These are phyloP conservation scores for Chytridium lagenaria DNA, from an alignment of 371 early-diverging fungal genomes.

Conservation along the genomic window DNA sequence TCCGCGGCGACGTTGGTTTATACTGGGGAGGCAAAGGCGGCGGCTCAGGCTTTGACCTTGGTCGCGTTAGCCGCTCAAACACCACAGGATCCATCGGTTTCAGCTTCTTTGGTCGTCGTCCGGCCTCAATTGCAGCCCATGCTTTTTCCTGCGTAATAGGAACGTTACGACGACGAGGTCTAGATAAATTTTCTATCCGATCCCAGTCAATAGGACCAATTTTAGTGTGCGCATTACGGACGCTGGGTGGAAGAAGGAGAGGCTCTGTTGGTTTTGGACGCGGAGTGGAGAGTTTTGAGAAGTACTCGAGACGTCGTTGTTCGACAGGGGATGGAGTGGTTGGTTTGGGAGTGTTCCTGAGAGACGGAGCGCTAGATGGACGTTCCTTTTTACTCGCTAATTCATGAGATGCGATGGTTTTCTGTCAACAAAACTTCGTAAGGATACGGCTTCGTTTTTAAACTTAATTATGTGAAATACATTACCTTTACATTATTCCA, in stretches of 20 bases:
- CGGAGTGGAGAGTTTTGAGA: slow-evolving; percentile 26
- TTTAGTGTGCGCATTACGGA: slow-evolving; percentile 8
- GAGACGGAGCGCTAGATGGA: not conserved
- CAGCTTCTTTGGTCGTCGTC: slow-evolving; percentile 5
- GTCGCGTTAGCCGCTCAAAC: slow-evolving; percentile 26
- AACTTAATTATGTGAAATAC: too few species aligned
- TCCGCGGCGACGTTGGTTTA: not conserved
- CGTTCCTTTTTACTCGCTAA: not conserved
- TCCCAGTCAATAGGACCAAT: slow-evolving; percentile 28
- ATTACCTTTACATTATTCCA: slow-evolving; percentile 28
- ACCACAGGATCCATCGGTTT: slow-evolving; percentile 35
- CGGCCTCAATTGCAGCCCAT: not conserved
- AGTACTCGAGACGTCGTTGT: not conserved
- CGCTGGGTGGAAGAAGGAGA: slow-evolving; percentile 29
- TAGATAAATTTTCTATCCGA: slow-evolving; percentile 24
- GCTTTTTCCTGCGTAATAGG: not conserved
- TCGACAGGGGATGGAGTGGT: too few species aligned
- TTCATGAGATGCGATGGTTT: too few species aligned
- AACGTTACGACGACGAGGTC: slow-evolving; percentile 13
- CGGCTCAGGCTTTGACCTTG: slow-evolving; percentile 6
- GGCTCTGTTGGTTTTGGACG: slow-evolving; percentile 19
- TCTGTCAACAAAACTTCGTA: too few species aligned
- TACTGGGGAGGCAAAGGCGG: not conserved
- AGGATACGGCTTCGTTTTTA: too few species aligned
- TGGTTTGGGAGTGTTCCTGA: too few species aligned